These are phyloP conservation scores for Annulohypoxylon nitens DNA, from an alignment of 495 filamentous ascomycete genomes.

Conservation along the genomic window DNA sequence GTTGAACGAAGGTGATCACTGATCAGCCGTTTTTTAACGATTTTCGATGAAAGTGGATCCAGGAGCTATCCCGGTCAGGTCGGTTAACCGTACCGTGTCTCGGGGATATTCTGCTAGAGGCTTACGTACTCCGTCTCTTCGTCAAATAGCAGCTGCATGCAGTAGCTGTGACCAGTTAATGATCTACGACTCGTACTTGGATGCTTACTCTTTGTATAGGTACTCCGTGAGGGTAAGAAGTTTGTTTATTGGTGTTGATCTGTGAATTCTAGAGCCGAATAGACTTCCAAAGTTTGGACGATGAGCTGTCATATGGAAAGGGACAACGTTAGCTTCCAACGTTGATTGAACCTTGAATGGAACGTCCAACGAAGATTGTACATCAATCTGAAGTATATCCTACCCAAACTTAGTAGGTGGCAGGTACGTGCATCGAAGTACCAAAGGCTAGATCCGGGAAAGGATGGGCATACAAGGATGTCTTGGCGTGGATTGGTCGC, in stretches of 20 bases:
- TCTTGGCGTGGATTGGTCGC: conserved; percentile 43
- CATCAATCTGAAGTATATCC: conserved; percentile 17
- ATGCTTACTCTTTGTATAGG: conserved; percentile 35
- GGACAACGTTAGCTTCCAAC: conserved; percentile 13
- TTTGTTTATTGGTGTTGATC: too few species aligned
- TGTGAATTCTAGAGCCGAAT: not conserved
- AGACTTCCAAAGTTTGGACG: conserved; percentile 18
- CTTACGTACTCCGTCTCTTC: conserved; percentile 7
- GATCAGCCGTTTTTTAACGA: conserved; percentile 5
- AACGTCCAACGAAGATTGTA: conserved; percentile 25
- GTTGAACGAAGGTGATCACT: not conserved
- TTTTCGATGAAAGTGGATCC: not conserved
- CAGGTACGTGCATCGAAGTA: conserved; percentile 16
- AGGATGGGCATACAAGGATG: conserved; percentile 29
- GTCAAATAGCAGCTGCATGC: conserved; percentile 5
- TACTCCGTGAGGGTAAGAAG: too few species aligned
- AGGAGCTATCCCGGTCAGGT: not conserved
- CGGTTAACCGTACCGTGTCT: not conserved
- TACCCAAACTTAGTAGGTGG: not conserved
- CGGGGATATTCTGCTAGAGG: not conserved
- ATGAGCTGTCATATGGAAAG: conserved; percentile 13
- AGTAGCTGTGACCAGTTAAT: conserved; percentile 1
- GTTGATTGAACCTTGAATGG: conserved; percentile 5
- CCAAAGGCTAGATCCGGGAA: conserved; percentile 27
- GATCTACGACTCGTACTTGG: not conserved